Base-by-base conservation (phyloP, 495 filamentous ascomycete genomes). In the Friedmanniomyces simplex region DNA sequence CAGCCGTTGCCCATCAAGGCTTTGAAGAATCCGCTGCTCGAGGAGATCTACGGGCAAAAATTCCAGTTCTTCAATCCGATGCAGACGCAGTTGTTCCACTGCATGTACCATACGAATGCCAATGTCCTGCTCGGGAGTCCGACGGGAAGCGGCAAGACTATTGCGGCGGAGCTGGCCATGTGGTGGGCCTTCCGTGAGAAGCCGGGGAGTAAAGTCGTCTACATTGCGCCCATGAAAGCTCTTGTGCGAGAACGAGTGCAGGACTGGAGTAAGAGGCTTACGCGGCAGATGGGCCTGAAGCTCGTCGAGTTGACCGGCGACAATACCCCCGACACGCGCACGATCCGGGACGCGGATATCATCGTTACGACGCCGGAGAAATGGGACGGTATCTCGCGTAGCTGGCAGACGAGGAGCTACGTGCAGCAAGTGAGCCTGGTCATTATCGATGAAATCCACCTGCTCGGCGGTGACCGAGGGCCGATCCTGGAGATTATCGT, bases 401-500 rank as follows among this genome's bases (percentile, higher is more conserved):
- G 86, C 67, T 99, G 93, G 93, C 89, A 96, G 68, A 97, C 91
- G 1, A 83, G 93, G 78, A 83, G 87, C 46, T 99, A 97, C 68
- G 93, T 99, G 24, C 84, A 87, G 43, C 86, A 96, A 73, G 94
- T 99, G 42, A 89, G 89, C 57, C 75, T 97, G 34, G 94, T 99
- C 43, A 95, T 99, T 65, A 97, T 99, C 66, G 93, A 99, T 69
- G 93, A 99, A 73, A 97, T 99, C 57, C 93, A 99, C 72, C 73
- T 99, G 32, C 79, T 99, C 12, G 93, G 94, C 30, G 91, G 94
- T 56, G 93, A 97, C 68, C 82, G 93, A 68, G 93, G 93, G 14
- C 93, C 93, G 0, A 96, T 97, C 79, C 77, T 99, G 16, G 93
- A 99, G 74, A 99, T 99, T 62, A 99, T 99, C 66, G 93, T 99